Evolutionary conservation across 2,329 filamentous ascomycete species (phyloP).

Genomic region (Shiraia sp.): DNA sequence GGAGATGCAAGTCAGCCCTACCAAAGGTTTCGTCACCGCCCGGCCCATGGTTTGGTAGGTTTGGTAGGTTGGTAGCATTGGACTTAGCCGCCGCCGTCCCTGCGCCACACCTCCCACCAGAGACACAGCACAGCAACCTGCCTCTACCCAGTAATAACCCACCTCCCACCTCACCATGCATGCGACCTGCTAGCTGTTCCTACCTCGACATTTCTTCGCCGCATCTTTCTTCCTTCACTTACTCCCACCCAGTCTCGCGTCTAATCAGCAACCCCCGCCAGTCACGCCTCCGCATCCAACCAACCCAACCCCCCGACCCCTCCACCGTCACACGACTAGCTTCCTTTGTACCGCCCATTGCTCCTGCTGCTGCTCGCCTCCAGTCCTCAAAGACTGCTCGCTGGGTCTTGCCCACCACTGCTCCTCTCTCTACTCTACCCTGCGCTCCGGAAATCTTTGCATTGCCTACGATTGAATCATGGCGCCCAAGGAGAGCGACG

Average conservation of each 20-base stretch:
- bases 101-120: constrained; percentile 13
- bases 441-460: constrained; percentile 8
- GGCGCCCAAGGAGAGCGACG: constrained; percentile 56
- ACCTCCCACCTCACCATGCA: constrained; percentile 14
- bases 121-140: neutral
- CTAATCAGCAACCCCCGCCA: too few relatives aligned
- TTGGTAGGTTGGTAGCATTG: too few relatives aligned
- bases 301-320: constrained; percentile 11
- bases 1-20: too few relatives aligned
- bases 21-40: too few relatives aligned
- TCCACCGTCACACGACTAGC: constrained; percentile 13
- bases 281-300: neutral
- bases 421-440: neutral
- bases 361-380: too few relatives aligned
- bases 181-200: constrained; percentile 1
- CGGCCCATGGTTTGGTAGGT: too few relatives aligned
- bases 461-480: constrained; percentile 33
- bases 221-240: neutral
- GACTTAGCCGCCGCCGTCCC: constrained; percentile 5
- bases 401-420: too few relatives aligned
- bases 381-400: too few relatives aligned
- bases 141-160: neutral
- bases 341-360: constrained; percentile 1
- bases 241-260: too few relatives aligned
- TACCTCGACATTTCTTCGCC: neutral